Conservation (phyloP, 371 early-diverging fungal species). For the Apophysomyces variabilis region DNA sequence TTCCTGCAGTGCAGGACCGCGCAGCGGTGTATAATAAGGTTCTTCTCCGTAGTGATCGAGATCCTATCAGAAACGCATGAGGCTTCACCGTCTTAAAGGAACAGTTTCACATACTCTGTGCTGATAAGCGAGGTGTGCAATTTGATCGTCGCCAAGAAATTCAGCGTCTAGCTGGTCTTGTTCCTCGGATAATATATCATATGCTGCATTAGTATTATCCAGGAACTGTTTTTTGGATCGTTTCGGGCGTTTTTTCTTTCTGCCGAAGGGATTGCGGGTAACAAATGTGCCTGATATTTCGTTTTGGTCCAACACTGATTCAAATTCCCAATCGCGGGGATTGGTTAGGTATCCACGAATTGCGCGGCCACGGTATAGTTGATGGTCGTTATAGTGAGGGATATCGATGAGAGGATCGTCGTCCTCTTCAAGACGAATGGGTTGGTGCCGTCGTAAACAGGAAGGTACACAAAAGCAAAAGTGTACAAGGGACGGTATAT, state of each 20-base stretch:
- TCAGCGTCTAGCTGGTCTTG: conserved; percentile 41
- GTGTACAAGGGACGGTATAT: conserved; percentile 39
- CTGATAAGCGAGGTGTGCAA: conserved; percentile 30
- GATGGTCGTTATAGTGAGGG: conserved; percentile 37
- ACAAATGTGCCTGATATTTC: conserved; percentile 28
- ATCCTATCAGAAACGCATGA: conserved; percentile 14
- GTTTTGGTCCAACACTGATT: conserved; percentile 17
- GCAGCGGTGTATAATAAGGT: conserved; percentile 21
- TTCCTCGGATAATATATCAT: conserved; percentile 27
- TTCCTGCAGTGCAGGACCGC: conserved; percentile 35
- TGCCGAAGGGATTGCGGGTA: conserved; percentile 49
- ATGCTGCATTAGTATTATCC: conserved; percentile 21
- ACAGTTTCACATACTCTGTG: conserved; percentile 12
- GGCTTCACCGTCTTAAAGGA: background rate
- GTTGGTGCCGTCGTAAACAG: conserved; percentile 16
- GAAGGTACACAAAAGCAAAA: conserved; percentile 31
- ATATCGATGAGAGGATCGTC: conserved; percentile 33
- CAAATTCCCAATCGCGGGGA: conserved; percentile 38
- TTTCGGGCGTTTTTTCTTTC: conserved; percentile 23
- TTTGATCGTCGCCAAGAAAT: conserved; percentile 49
- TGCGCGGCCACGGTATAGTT: conserved; percentile 30
- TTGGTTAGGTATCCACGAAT: conserved; percentile 32
- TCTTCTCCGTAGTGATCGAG: conserved; percentile 43
- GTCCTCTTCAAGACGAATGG: conserved; percentile 40
- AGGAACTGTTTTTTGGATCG: conserved; percentile 15